These are phyloP conservation scores for Hypoxylon sp. DNA, from an alignment of 2,329 filamentous ascomycete species.

Conservation along the genomic window DNA sequence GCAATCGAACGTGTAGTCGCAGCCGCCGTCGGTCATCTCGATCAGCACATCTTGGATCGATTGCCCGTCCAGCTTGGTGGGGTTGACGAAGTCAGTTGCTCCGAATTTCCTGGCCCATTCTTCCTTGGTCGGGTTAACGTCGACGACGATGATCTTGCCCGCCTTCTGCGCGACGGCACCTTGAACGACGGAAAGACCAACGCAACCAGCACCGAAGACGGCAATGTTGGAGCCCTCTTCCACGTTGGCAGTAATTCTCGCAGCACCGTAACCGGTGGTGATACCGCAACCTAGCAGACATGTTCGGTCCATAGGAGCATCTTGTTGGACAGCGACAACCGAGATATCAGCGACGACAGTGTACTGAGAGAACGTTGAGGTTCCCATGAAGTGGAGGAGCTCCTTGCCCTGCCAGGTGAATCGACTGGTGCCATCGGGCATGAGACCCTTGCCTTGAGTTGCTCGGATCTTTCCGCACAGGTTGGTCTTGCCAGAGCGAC, in stretches of 20 bases:
- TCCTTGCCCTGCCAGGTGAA: constrained; percentile 97
- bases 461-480: constrained; percentile 98
- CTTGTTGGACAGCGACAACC: constrained; percentile 89
- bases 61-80: constrained; percentile 79
- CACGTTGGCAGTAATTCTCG: constrained; percentile 90
- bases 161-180: constrained; percentile 89
- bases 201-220: constrained; percentile 95
- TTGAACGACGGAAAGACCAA: constrained; percentile 94
- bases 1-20: constrained; percentile 99
- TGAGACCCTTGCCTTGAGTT: constrained; percentile 94
- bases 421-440: constrained; percentile 95
- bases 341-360: constrained; percentile 99
- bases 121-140: constrained; percentile 90
- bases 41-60: constrained; percentile 92
- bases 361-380: constrained; percentile 98
- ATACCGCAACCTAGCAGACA: constrained; percentile 98
- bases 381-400: constrained; percentile 98
- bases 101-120: constrained; percentile 94
- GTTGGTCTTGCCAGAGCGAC: constrained; percentile 99
- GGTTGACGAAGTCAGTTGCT: constrained; percentile 97
- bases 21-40: constrained; percentile 97
- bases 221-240: constrained; percentile 91
- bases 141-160: constrained; percentile 77
- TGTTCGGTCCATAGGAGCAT: constrained; percentile 94
- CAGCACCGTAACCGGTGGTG: constrained; percentile 97